Base-by-base conservation (phyloP, 2,329 filamentous ascomycete genomes). In the Escovopsis weberi region DNA sequence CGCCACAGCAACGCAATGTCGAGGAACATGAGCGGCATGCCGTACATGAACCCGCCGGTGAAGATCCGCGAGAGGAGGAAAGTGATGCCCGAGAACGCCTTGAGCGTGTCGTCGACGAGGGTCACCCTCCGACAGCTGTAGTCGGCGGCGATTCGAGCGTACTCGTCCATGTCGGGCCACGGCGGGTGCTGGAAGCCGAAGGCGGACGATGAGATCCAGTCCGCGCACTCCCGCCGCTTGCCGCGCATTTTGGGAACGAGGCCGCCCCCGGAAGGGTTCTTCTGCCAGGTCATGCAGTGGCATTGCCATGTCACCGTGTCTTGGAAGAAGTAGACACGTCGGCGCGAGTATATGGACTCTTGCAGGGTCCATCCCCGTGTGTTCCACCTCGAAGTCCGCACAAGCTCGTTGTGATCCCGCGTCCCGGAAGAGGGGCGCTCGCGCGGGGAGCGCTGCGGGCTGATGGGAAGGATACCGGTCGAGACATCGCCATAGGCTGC, bases 121-220 rank as follows among this genome's bases (percentile, higher is more conserved):
- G 63, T 62, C 42, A 68, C 47, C 36, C 58, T 55, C 6, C 65
- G 53, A 12, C 59, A 51, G 46, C 60, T 67, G 46, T 66, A 68
- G 43, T 67, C 64, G 53, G 63, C 64, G 33, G 58, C 63, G 33
- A 68, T 61, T 15, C 62, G 58, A 19, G 64, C 60, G 46, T 62
- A 68, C 45, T 68, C 65, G 45, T 68, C 64, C 45, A 68, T 51
- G 47, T 68, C 65, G 1, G 66, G 65, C 65, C 65, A 68, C 9
- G 61, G 56, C 3, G 63, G 44, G 38, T 68, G 65, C 34, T 59
- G 59, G 38, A 57, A 68, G 12, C 54, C 65, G 45, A 64, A 55
- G 0, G 51, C 53, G 1, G 64, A 55, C 8, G 53, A 47, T 0
- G 56, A 54, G 12, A 64, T 39, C n/a, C 52, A 48, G 30, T 56